These are phyloP conservation scores for Quercus lobata DNA, from an alignment of 331 rosid genomes.

Conservation along the genomic window DNA sequence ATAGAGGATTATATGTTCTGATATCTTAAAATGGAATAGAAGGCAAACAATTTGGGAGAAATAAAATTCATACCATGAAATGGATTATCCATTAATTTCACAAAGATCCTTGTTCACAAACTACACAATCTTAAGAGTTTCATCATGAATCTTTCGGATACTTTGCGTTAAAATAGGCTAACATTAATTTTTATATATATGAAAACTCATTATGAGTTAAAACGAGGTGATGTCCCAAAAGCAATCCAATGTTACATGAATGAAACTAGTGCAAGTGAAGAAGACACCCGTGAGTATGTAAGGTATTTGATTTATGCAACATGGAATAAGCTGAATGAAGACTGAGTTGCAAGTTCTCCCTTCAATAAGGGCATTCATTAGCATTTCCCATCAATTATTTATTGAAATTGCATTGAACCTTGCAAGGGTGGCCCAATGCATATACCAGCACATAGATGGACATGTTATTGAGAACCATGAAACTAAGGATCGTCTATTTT, in stretches of 20 bases:
- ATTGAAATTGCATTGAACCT: background rate
- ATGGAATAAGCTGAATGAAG: slow-evolving; percentile 13
- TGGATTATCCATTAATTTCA: too few species aligned
- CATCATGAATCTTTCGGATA: background rate
- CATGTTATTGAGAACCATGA: background rate
- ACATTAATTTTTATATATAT: background rate
- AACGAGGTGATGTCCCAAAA: slow-evolving; percentile 9
- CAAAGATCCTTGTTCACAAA: too few species aligned
- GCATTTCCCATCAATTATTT: background rate
- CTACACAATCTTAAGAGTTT: too few species aligned
- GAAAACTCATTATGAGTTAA: background rate
- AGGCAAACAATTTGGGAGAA: too few species aligned
- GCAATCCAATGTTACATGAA: slow-evolving; percentile 14
- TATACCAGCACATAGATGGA: slow-evolving; percentile 19
- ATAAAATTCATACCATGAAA: too few species aligned
- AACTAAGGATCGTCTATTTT: background rate
- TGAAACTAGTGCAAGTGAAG: background rate
- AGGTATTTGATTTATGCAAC: background rate
- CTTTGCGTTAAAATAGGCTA: background rate
- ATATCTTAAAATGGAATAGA: too few species aligned
- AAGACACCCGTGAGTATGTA: background rate
- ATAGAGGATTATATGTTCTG: too few species aligned
- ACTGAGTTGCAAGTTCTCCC: background rate
- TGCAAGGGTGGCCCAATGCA: slow-evolving; percentile 1
- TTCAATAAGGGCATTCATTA: background rate